Evolutionary conservation across 2,329 filamentous ascomycete genomes (phyloP), one percentile per base, ranked within the genome.

Genomic region (Paraphaeosphaeria sporulosa): DNA sequence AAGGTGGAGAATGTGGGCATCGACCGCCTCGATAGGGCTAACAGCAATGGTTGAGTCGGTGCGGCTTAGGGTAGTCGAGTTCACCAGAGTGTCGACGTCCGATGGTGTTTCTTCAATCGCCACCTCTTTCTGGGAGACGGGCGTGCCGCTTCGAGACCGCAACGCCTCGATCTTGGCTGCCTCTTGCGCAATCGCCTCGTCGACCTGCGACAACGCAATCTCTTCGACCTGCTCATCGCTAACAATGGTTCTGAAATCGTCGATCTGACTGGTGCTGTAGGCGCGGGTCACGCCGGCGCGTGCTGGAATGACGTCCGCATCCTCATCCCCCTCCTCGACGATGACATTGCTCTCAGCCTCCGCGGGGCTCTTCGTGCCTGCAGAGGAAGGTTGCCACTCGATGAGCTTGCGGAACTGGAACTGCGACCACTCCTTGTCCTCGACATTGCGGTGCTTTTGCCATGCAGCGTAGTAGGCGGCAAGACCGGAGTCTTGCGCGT

Each of bases 391-490:
- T 82, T 95, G 94, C 92, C 94, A 97, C 75, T 95, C 94, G 70
- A 97, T 92, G 64, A 90, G 87, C 78, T 93, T 90, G 58, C 90
- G 90, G 76, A 96, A 94, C 77, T 97, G 91, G 72, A 93, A 96
- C 76, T 97, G 93, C 46, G 90, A 90, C 93, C 93, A 97, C 76
- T 97, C 94, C 67, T 90, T 88, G 53, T 93, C 90, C 50, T 89
- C 90, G 52, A 85, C 84, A 60, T 84, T 85, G 76, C 94, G 89
- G 65, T 89, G 87, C 76, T 91, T 90, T 78, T 94, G 93, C 83
- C 95, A 91, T 57, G 93, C 92, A 77, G 95, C 93, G 72, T 93
- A 96, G 80, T 97, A 97, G 70, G 92, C 93, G 64, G 94, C 93
- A 84, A 98, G 76, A 61, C 90, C 91, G 64, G 75, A 74, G 60